Evolutionary conservation across 495 filamentous ascomycete species (phyloP), one percentile per base, ranked within the genome.

Genomic region (Tuber microsphaerosporum): DNA sequence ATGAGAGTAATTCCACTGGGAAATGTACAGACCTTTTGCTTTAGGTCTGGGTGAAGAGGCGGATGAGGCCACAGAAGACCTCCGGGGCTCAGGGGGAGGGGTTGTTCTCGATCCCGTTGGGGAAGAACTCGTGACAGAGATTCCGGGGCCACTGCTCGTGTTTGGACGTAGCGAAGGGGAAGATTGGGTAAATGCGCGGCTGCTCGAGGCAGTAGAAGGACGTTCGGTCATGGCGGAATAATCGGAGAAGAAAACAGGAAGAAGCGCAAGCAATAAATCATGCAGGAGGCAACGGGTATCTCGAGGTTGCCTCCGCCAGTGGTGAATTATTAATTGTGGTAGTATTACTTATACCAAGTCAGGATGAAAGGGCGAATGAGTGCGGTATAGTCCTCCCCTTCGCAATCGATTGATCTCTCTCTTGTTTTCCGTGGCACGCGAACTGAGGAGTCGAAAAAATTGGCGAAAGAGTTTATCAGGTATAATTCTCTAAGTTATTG

Each of bases 171-270:
- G 41, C 43, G 78, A 77, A 69, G 73, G 42, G 22, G 76, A 71
- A 75, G 81, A 73, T 37, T 78, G 73, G 70, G 78, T 68, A 71
- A 81, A 82, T 76, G 75, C 76, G 65, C 81, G 77, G 73, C 80
- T 75, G 68, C 81, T 81, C 34, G 79, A 81, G 69, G 79, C 81
- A 71, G 81, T 82, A 46, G 81, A 82, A 42, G 81, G 81, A 73
- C 81, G 75, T 76, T 82, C 81, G 73, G 75, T 79, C 81, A 82
- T 82, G 71, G 61, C 77, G 70, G 77, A 71, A 71, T 17, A 65
- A 65, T 65, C 31, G 56, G 56, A 65, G 56, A 34, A 34, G 26
- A 65, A 65, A 34, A 34, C 56, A 34, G 26, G 56, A 65, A 65
- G 16, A 65, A n/a, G 26, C 56, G 56, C 56, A 61, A 61, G 51